Base-by-base conservation (phyloP, 305 asterid species). In the Ajuga reptans region DNA sequence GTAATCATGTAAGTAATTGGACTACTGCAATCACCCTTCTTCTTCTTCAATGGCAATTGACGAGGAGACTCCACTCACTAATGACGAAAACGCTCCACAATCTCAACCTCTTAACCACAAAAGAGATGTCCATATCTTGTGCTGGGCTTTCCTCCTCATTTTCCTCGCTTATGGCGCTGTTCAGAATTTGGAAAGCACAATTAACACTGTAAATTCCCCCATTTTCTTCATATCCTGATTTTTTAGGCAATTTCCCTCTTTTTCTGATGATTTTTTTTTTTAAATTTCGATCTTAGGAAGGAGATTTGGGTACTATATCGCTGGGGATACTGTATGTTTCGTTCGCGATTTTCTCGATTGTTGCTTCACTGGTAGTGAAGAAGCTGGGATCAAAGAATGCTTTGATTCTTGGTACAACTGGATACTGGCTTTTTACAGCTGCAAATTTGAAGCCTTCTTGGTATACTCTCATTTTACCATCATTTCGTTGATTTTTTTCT, bases 101-200 rank as follows among this genome's bases (percentile, higher is more conserved):
- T 51, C 76, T 46, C 82, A 45, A 6, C 83, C 69, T 36, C 59
- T 76, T 77, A 85, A 88, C 82, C 93, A 87, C 80, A 80, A 46
- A 27, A 87, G 72, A 64, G 99, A 93, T 82, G 78, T 93, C 67
- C 84, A 84, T 77, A 76, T 93, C 15, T 62, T 93, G 39, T 84
- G 95, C 81, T 87, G 81, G 77, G 86, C 95, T 51, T 93, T 93
- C 81, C 81, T 93, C 64, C 81, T 93, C 69, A 83, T 93, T 72
- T 90, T 93, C 80, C 70, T 86, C 72, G 99, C 99, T 56, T 90
- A 86, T 76, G 95, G 96, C 11, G 99, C 99, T 76, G 91, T 88
- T 72, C 99, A 93, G 88, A 93, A 93, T 82, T 75, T 93, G 85
- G 90, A 90, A 72, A 89, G 95, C 73, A 89, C 99, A 21, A 88